Conservation (phyloP, 768 basidiomycete genomes). For the Baorangia bicolor region DNA sequence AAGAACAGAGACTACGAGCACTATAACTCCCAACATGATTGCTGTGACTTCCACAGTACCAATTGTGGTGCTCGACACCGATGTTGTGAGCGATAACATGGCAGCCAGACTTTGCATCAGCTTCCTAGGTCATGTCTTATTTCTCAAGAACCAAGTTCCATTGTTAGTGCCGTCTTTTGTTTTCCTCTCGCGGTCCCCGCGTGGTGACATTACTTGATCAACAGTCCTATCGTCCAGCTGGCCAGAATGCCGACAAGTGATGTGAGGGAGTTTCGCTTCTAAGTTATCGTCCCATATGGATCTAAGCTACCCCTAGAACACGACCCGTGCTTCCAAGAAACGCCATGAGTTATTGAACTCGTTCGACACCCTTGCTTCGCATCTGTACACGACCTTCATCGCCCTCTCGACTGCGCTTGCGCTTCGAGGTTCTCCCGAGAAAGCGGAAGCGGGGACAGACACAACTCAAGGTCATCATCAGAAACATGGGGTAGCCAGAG, state of each 20-base stretch:
- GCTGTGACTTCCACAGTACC: conserved; percentile 32
- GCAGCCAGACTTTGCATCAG: conserved; percentile 64
- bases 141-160: conserved; percentile 76
- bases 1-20: neutral
- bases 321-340: conserved; percentile 53
- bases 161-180: conserved; percentile 49
- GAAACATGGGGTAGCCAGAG: conserved; percentile 29
- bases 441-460: neutral
- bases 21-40: neutral
- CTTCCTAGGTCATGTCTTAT: conserved; percentile 68
- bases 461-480: neutral
- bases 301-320: conserved; percentile 32
- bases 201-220: neutral
- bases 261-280: conserved; percentile 29
- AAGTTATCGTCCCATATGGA: neutral
- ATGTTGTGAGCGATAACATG: conserved; percentile 52
- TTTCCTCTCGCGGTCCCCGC: neutral
- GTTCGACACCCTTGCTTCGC: conserved; percentile 70
- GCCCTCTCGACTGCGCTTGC: conserved; percentile 70
- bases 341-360: conserved; percentile 61
- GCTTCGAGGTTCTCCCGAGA: conserved; percentile 13
- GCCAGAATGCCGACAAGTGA: conserved; percentile 50
- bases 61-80: conserved; percentile 45
- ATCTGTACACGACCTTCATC: conserved; percentile 71
- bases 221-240: conserved; percentile 67